A percentile compares a stretch with the other conserved stretches of the same genome.
Conservation (phyloP, 208 protist genomes). For the Acanthamoeba culbertsoni region DNA sequence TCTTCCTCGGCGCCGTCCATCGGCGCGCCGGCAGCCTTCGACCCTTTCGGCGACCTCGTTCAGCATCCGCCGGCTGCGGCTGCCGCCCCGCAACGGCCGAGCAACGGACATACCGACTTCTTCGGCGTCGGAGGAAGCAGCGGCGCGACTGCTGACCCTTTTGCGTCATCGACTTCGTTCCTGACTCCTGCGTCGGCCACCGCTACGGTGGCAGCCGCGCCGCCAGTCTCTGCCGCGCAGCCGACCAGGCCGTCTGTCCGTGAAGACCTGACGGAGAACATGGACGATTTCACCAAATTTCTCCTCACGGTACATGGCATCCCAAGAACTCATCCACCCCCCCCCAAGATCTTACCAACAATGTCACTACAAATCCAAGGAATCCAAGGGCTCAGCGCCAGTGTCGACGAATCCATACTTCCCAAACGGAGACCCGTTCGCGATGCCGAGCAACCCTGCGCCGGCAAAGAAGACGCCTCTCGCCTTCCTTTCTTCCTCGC, state of each 20-base stretch:
- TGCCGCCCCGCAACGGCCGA: neutral
- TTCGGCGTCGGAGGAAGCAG: neutral
- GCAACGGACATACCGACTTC: neutral
- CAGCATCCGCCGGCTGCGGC: neutral
- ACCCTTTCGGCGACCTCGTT: neutral
- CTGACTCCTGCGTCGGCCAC: neutral
- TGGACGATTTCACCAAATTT: slow-evolving; percentile 28
- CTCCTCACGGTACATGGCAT: neutral
- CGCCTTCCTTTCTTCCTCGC: neutral
- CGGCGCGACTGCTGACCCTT: neutral
- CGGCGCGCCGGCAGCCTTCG: neutral
- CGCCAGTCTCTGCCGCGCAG: neutral
- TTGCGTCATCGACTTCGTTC: slow-evolving; percentile 12
- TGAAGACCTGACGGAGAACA: slow-evolving; percentile 3
- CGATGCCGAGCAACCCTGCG: neutral
- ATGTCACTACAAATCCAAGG: neutral
- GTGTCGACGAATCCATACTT: slow-evolving; percentile 10
- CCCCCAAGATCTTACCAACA: too few species aligned
- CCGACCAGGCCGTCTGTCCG: neutral
- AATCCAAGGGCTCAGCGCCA: neutral
- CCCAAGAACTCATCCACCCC: neutral
- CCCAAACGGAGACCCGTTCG: neutral
- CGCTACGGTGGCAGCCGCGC: neutral
- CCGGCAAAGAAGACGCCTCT: neutral
- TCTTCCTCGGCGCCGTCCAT: neutral